Conservation (phyloP, 352 stramenopile genomes). For the Pythium coloratum region DNA sequence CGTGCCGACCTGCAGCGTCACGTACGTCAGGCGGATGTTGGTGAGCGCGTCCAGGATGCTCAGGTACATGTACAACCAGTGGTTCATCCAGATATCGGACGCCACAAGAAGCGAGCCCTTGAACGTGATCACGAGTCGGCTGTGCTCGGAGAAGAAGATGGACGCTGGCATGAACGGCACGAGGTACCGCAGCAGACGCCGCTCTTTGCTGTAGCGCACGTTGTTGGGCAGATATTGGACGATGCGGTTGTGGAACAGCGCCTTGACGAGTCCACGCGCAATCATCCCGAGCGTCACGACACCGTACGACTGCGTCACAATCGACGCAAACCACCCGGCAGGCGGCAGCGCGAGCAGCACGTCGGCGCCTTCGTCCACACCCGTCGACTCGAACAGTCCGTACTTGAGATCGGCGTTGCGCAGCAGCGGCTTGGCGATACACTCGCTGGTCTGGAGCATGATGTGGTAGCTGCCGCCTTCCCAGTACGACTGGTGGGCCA, state of each 20-base stretch:
- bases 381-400: conserved; percentile 43
- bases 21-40: conserved; percentile 48
- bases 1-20: conserved; percentile 44
- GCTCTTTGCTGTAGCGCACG: conserved; percentile 36
- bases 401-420: conserved; percentile 37
- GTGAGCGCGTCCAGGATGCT: conserved; percentile 53
- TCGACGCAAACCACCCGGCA: conserved; percentile 38
- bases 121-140: conserved; percentile 45
- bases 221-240: conserved; percentile 48
- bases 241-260: conserved; percentile 35
- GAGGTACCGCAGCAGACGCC: conserved; percentile 38
- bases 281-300: conserved; percentile 47
- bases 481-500: conserved; percentile 57
- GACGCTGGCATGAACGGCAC: conserved; percentile 48
- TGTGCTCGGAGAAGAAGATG: conserved; percentile 36
- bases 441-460: conserved; percentile 57
- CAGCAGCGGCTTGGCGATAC: conserved; percentile 38
- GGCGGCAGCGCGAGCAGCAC: conserved; percentile 46
- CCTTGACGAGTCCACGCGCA: conserved; percentile 38
- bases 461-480: conserved; percentile 44
- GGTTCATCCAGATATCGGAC: conserved; percentile 68
- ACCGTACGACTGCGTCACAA: conserved; percentile 42
- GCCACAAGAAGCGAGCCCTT: conserved; percentile 53
- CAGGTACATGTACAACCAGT: conserved; percentile 64
- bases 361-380: conserved; percentile 36